Conservation (phyloP, 2,329 filamentous ascomycete species). For the Whalleya microplaca region DNA sequence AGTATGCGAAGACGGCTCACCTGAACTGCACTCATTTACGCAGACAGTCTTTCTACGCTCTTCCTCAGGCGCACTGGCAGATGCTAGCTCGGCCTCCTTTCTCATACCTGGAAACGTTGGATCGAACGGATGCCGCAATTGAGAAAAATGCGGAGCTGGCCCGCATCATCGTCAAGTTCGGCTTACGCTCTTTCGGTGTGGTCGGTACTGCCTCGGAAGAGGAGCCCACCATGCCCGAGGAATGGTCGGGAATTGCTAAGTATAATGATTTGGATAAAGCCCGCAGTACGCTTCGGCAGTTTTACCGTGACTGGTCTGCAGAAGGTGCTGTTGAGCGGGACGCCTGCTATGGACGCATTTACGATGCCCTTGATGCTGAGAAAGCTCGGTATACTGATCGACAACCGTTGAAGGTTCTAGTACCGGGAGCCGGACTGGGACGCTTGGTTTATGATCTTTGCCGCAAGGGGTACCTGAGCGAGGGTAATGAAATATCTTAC, state of each 20-base stretch:
- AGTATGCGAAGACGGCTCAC: slow-evolving; percentile 84
- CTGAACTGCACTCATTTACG: slow-evolving; percentile 90
- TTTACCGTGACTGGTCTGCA: slow-evolving; percentile 91
- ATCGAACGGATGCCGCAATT: slow-evolving; percentile 83
- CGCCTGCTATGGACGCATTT: slow-evolving; percentile 76
- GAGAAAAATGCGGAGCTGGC: slow-evolving; percentile 85
- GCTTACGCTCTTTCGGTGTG: slow-evolving; percentile 68
- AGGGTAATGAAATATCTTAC: slow-evolving; percentile 96
- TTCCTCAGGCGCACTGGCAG: slow-evolving; percentile 82
- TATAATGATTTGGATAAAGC: slow-evolving; percentile 85
- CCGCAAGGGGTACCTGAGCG: slow-evolving; percentile 69
- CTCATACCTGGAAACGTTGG: slow-evolving; percentile 77
- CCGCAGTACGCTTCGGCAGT: slow-evolving; percentile 86
- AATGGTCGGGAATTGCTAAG: slow-evolving; percentile 74
- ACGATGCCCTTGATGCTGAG: slow-evolving; percentile 64
- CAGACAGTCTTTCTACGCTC: slow-evolving; percentile 88
- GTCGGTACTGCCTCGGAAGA: slow-evolving; percentile 38
- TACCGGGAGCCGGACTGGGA: slow-evolving; percentile 88
- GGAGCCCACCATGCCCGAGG: slow-evolving; percentile 54
- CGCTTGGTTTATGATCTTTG: slow-evolving; percentile 88
- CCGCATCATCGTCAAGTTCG: slow-evolving; percentile 73
- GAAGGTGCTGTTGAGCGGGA: slow-evolving; percentile 75
- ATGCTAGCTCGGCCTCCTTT: slow-evolving; percentile 82
- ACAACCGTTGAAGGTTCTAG: slow-evolving; percentile 67
- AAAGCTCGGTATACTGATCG: slow-evolving; percentile 33